These are phyloP conservation scores for Leucocoprinus sp. DNA, from an alignment of 768 basidiomycete genomes.

Conservation along the genomic window DNA sequence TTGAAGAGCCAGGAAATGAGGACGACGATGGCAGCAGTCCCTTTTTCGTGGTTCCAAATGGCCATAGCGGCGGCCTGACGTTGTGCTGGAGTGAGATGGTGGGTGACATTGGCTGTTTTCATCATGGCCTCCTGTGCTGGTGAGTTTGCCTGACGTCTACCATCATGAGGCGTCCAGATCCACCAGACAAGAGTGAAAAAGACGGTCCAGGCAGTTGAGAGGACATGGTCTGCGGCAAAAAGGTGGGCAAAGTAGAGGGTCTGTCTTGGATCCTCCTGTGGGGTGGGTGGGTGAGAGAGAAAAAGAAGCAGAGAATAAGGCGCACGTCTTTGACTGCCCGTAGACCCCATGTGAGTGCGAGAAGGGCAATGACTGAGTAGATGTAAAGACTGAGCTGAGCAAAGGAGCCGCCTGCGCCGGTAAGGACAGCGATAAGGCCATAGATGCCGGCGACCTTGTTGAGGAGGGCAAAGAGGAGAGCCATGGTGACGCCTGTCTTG, in stretches of 20 bases:
- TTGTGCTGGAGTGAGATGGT: constrained; percentile 54
- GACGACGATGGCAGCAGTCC: constrained; percentile 68
- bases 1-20: constrained; percentile 82
- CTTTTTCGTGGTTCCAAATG: constrained; percentile 90
- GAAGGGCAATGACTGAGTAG: constrained; percentile 80
- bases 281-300: constrained; percentile 10
- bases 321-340: constrained; percentile 78
- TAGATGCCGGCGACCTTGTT: constrained; percentile 99
- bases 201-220: constrained; percentile 87
- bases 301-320: constrained; percentile 13
- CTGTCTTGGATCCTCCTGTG: constrained; percentile 81
- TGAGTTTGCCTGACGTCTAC: constrained; percentile 71
- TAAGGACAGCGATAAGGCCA: constrained; percentile 85
- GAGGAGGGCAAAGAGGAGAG: constrained; percentile 85
- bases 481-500: constrained; percentile 87
- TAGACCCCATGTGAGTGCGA: constrained; percentile 81
- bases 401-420: constrained; percentile 88
- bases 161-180: constrained; percentile 87
- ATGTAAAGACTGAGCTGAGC: constrained; percentile 89
- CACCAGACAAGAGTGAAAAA: constrained; percentile 91
- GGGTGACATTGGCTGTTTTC: constrained; percentile 42
- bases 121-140: constrained; percentile 84
- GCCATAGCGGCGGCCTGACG: constrained; percentile 64
- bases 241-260: constrained; percentile 86
- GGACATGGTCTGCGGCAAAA: constrained; percentile 85